These are phyloP conservation scores for Microstegium vimineum DNA, from an alignment of 176 grass and related monocot genomes.

Conservation along the genomic window DNA sequence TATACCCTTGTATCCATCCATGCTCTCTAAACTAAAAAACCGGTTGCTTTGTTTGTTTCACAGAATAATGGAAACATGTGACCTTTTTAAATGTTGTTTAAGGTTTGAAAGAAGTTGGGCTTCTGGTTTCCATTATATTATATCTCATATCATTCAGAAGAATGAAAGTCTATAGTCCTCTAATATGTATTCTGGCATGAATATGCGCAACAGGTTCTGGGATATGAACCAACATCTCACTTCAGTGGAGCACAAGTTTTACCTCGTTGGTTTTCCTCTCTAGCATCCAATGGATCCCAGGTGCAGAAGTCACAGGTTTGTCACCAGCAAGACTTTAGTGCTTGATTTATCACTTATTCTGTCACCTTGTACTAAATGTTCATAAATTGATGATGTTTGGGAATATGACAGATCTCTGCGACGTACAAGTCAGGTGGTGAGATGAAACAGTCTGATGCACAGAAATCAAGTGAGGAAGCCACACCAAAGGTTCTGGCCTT, in stretches of 20 bases:
- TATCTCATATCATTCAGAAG: background rate
- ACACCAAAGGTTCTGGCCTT: conserved; percentile 56
- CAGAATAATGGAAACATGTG: background rate
- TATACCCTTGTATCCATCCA: background rate
- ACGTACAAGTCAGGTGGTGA: conserved; percentile 23
- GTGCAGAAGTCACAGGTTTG: conserved; percentile 45
- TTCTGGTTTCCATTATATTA: background rate
- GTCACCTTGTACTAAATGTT: conserved; percentile 1
- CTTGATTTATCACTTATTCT: conserved; percentile 19
- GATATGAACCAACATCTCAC: conserved; percentile 26
- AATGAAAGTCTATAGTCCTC: background rate
- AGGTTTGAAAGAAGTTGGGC: background rate
- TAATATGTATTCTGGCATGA: conserved; percentile 10
- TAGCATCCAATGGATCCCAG: conserved; percentile 31
- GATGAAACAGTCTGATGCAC: conserved; percentile 19
- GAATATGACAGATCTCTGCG: conserved; percentile 35
- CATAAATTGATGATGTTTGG: conserved; percentile 15
- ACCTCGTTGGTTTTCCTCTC: conserved; percentile 39
- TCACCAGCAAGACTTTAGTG: background rate
- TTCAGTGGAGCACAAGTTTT: conserved; percentile 28
- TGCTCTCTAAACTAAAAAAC: background rate
- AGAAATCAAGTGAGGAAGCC: conserved; percentile 14
- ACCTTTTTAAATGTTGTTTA: background rate
- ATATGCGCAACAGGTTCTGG: conserved; percentile 29
- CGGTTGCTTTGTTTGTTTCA: background rate